Evolutionary conservation across 495 filamentous ascomycete species (phyloP), one percentile per base, ranked within the genome.

Genomic region (Pseudomonodictys pantanalensis): DNA sequence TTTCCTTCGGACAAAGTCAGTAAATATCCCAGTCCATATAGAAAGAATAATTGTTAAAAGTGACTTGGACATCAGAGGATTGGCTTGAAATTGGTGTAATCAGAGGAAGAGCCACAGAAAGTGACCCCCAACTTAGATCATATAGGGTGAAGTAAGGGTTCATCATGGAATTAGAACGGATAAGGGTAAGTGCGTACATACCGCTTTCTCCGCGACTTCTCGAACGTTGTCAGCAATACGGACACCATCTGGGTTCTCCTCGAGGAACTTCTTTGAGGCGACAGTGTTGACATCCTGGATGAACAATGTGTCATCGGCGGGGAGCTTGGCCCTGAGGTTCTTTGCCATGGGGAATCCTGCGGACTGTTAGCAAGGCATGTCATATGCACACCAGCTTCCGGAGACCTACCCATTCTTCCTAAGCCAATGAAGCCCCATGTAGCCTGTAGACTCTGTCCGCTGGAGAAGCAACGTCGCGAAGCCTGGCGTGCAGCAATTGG

Each of bases 291-390:
- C 71, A 60, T 81, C 78, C 56, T 75, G 72, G 43, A 81, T 71
- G 54, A 76, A 60, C 6, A 81, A 68, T 4, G 62, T 70, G 54
- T 77, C 75, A 12, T 68, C 62, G 0, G 65, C 35, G 7, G 66
- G 68, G 8, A 80, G 59, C 30, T 78, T 78, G 2, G 63, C 56
- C 35, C 76, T 73, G 0, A 81, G 73, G 58, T 80, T 81, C 63
- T 71, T 75, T 1, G 78, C 78, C 78, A 81, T 81, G 17, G 77
- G 75, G 60, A 73, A 80, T 28, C 78, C 78, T 78, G 70, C 32
- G 39, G 54, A 1, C 38, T 20, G 56, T 48, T 60, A 18, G n/a
- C 8, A 24, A 50, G 22, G 17, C 2, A 52, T 15, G 41, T 60
- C 38, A 47, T 51, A 48, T 56, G 28, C 45, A 20, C 17, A 15